A percentile compares a stretch with the other conserved stretches of the same genome.
These are phyloP conservation scores for Macrocybe gigantea DNA, from an alignment of 768 basidiomycete species.

Conservation along the genomic window DNA sequence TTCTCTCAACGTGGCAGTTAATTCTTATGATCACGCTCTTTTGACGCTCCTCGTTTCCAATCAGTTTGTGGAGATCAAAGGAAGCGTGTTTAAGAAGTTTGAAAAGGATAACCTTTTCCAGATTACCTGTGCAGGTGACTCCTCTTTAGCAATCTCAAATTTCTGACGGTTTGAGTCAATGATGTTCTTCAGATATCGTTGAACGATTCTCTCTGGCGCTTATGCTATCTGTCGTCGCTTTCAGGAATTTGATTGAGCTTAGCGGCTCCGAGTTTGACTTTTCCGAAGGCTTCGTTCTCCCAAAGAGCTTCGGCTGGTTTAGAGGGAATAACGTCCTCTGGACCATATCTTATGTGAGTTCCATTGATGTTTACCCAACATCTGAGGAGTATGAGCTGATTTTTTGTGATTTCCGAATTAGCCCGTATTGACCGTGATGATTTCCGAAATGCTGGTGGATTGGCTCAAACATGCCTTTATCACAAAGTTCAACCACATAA, in stretches of 20 bases:
- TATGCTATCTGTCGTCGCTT: constrained; percentile 88
- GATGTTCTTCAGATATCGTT: constrained; percentile 75
- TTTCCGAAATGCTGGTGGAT: constrained; percentile 92
- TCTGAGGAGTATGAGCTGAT: neutral
- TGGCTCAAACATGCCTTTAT: constrained; percentile 99
- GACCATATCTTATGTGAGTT: constrained; percentile 84
- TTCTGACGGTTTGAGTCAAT: neutral
- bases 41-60: constrained; percentile 93
- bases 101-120: constrained; percentile 99
- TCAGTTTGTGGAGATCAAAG: constrained; percentile 99
- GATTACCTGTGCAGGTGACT: constrained; percentile 90
- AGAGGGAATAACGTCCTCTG: constrained; percentile 73
- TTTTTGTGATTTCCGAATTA: constrained; percentile 20
- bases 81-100: constrained; percentile 98
- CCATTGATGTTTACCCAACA: neutral
- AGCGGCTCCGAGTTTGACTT: constrained; percentile 86
- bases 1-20: constrained; percentile 93
- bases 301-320: constrained; percentile 83
- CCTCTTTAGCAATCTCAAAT: neutral
- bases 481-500: constrained; percentile 98
- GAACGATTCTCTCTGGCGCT: constrained; percentile 90
- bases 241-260: constrained; percentile 92
- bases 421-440: constrained; percentile 89
- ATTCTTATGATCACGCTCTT: constrained; percentile 95
- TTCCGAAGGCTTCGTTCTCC: constrained; percentile 64